These are phyloP conservation scores for Paracamarosporium sp. DNA, from an alignment of 2,329 filamentous ascomycete species.

Conservation along the genomic window DNA sequence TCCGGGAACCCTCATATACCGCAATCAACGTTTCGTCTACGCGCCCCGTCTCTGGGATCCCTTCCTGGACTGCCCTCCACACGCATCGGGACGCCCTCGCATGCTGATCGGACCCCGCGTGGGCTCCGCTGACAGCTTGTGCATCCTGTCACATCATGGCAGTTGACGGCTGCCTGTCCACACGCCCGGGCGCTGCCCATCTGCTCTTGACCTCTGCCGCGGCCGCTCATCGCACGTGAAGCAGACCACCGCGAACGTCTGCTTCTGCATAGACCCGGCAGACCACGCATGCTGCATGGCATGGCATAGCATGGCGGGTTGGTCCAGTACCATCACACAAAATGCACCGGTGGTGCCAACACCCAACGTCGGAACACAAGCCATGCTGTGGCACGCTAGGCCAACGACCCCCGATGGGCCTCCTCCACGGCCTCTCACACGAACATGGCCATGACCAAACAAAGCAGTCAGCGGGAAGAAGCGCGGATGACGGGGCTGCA, in stretches of 20 bases:
- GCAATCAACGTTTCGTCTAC: slow-evolving; percentile 35
- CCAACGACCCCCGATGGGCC: background rate
- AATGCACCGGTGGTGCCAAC: background rate
- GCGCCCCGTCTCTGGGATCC: slow-evolving; percentile 27
- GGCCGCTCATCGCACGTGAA: background rate
- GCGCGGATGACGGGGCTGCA: background rate
- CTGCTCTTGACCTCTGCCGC: background rate
- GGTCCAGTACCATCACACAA: background rate
- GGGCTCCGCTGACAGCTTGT: slow-evolving; percentile 19
- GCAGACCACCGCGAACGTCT: background rate
- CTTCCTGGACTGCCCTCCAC: slow-evolving; percentile 22
- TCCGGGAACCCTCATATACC: slow-evolving; percentile 27
- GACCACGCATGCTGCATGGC: background rate
- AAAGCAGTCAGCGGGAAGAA: background rate
- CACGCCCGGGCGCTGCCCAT: no score
- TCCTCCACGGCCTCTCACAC: background rate
- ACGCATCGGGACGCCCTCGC: slow-evolving; percentile 30
- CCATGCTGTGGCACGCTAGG: background rate
- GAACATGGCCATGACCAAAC: background rate
- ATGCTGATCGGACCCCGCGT: slow-evolving; percentile 37
- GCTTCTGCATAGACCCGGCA: background rate
- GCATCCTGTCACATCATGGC: slow-evolving; percentile 5
- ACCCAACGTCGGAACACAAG: background rate
- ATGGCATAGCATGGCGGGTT: background rate
- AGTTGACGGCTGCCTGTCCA: background rate